phyloP scores from a whole-genome alignment of 2,329 filamentous ascomycete species.

The Colletotrichum simmondsii region DNA sequence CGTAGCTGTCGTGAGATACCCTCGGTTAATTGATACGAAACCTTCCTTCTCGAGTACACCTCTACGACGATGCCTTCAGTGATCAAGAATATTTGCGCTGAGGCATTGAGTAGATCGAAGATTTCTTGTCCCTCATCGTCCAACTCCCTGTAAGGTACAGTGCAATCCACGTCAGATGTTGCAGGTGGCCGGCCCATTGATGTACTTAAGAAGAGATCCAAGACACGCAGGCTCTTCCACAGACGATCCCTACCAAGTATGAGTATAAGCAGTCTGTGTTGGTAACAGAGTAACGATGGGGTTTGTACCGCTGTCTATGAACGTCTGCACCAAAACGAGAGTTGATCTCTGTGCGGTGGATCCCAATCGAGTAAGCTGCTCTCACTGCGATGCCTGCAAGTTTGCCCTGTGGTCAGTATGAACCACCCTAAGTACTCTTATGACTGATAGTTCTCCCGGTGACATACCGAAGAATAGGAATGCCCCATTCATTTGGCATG shows the following conservation, averaged over 20 bases:
- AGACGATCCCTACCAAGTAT: constrained; percentile 51
- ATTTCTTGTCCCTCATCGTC: constrained; percentile 49
- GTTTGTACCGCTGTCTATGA: constrained; percentile 49
- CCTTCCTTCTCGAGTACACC: constrained; percentile 64
- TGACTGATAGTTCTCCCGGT: too few relatives aligned
- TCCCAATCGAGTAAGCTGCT: constrained; percentile 63
- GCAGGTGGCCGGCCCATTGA: constrained; percentile 66
- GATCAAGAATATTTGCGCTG: constrained; percentile 63
- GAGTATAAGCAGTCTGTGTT: background rate
- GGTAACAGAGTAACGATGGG: too few relatives aligned
- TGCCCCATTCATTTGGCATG: constrained; percentile 65
- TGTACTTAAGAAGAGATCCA: constrained; percentile 63
- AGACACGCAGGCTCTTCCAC: constrained; percentile 64
- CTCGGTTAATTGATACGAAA: constrained; percentile 63
- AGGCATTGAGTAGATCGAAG: constrained; percentile 60
- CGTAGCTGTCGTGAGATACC: constrained; percentile 63
- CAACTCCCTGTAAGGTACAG: constrained; percentile 56
- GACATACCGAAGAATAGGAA: constrained; percentile 60
- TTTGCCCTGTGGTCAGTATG: background rate
- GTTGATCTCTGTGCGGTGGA: constrained; percentile 66
- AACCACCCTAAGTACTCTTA: constrained; percentile 1
- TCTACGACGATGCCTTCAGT: constrained; percentile 61
- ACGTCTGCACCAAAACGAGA: constrained; percentile 58
- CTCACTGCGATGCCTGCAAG: constrained; percentile 57
- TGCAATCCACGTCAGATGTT: constrained; percentile 65